Percentiles rank a stretch among this genome's conserved stretches.
phyloP scores from a whole-genome alignment of 805 yeast species.

The Wickerhamomyces ciferrii region DNA sequence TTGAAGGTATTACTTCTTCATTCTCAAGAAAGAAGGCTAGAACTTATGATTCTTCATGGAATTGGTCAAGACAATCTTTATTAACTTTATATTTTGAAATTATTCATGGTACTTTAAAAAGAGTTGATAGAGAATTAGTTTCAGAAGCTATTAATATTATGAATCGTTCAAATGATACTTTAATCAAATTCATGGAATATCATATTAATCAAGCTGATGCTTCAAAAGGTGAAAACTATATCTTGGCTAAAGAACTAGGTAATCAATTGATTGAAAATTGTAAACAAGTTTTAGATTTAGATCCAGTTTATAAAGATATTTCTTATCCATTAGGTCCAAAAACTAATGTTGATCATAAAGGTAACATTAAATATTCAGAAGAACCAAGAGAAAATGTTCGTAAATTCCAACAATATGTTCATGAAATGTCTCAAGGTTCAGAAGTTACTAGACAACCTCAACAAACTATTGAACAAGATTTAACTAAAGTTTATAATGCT shows the following conservation, averaged over 20 bases:
- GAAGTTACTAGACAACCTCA: conserved; percentile 64
- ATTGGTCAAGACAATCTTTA: conserved; percentile 99
- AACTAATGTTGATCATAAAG: conserved; percentile 82
- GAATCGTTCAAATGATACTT: conserved; percentile 93
- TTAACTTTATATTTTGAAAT: conserved; percentile 91
- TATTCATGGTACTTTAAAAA: conserved; percentile 86
- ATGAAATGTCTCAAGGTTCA: conserved; percentile 96
- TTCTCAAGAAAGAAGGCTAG: conserved; percentile 93
- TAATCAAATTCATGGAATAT: conserved; percentile 96
- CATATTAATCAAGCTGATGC: conserved; percentile 57
- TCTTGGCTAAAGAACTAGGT: conserved; percentile 85
- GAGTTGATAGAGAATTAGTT: conserved; percentile 93
- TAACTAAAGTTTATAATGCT: conserved; percentile 77
- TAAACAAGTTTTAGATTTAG: conserved; percentile 70
- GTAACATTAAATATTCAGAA: conserved; percentile 81
- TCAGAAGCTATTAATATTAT: conserved; percentile 94
- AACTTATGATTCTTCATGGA: conserved; percentile 97
- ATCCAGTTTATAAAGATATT: conserved; percentile 95
- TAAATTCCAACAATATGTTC: conserved; percentile 91
- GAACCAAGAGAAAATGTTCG: conserved; percentile 85
- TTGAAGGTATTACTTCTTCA: conserved; percentile 84
- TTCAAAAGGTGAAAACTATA: conserved; percentile 85
- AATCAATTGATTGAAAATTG: conserved; percentile 94
- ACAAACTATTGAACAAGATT: conserved; percentile 81
- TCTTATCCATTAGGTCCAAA: conserved; percentile 93